phyloP scores from a whole-genome alignment of 1,139 yeast species.

The Diutina pseudorugosa region DNA sequence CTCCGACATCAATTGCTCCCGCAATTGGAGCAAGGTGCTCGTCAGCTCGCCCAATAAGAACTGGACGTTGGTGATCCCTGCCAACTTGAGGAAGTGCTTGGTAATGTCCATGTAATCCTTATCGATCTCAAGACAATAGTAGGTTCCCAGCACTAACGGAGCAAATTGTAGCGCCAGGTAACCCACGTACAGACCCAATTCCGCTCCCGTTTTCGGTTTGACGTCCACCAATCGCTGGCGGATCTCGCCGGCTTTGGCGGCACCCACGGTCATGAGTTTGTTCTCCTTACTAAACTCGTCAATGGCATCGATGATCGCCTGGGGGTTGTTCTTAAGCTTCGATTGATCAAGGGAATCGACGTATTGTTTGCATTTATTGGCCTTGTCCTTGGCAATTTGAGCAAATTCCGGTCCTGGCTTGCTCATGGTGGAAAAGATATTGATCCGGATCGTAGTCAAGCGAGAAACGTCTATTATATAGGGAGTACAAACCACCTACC shows the following conservation, averaged over 20 bases:
- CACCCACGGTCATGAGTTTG: slow-evolving; percentile 20
- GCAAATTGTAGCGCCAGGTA: slow-evolving; percentile 30
- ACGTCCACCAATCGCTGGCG: slow-evolving; percentile 13
- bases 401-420: neutral
- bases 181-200: slow-evolving; percentile 34
- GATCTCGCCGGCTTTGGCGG: slow-evolving; percentile 20
- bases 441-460: neutral
- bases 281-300: neutral
- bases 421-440: neutral
- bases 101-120: slow-evolving; percentile 23
- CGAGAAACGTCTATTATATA: no score
- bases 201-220: slow-evolving; percentile 24
- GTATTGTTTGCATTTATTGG: neutral
- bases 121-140: slow-evolving; percentile 26
- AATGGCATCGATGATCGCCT: slow-evolving; percentile 2
- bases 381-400: neutral
- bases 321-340: neutral
- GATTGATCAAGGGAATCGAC: neutral
- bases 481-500: no score
- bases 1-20: slow-evolving; percentile 8
- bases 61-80: slow-evolving; percentile 23
- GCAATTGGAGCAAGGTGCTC: slow-evolving; percentile 17
- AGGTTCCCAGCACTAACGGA: slow-evolving; percentile 16
- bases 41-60: slow-evolving; percentile 27
- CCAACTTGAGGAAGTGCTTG: slow-evolving; percentile 18